phyloP scores from a whole-genome alignment of 73 alveolate species.

The Breviolum minutum region DNA sequence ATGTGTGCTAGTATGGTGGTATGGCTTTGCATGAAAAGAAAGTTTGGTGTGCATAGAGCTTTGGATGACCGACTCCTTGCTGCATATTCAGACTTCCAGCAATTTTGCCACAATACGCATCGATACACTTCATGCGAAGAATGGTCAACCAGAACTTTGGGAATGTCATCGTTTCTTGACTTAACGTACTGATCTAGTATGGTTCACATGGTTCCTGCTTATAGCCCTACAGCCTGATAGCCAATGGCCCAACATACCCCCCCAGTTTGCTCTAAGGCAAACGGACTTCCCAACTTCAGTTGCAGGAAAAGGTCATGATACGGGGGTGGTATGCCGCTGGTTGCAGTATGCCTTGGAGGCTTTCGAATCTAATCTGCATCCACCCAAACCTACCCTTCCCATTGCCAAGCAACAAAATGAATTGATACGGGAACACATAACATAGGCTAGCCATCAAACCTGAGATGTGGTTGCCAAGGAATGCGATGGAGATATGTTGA shows the following conservation, averaged over 20 bases:
- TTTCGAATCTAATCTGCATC: neutral
- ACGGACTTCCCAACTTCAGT: neutral
- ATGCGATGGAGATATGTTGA: neutral
- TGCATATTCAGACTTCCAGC: neutral
- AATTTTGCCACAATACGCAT: neutral
- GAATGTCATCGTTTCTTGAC: neutral
- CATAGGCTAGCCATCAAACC: neutral
- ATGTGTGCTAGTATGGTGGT: neutral
- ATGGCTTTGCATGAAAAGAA: neutral
- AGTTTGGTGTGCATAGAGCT: neutral
- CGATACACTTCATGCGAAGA: neutral
- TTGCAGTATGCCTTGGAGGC: neutral
- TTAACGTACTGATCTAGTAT: no score
- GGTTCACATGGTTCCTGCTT: no score
- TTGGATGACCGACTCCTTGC: neutral
- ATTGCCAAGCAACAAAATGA: neutral
- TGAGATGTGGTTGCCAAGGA: neutral
- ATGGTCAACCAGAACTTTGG: neutral
- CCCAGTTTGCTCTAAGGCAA: neutral
- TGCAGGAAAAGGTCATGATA: slow-evolving; percentile 9
- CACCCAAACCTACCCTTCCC: no score
- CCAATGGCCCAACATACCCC: no score
- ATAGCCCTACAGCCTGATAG: no score
- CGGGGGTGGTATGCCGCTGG: neutral
- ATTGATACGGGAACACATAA: no score